Evolutionary conservation across 139 green algal genomes (phyloP), one percentile per base, ranked within the genome.

Genomic region (Chlamydomonas sp.): DNA sequence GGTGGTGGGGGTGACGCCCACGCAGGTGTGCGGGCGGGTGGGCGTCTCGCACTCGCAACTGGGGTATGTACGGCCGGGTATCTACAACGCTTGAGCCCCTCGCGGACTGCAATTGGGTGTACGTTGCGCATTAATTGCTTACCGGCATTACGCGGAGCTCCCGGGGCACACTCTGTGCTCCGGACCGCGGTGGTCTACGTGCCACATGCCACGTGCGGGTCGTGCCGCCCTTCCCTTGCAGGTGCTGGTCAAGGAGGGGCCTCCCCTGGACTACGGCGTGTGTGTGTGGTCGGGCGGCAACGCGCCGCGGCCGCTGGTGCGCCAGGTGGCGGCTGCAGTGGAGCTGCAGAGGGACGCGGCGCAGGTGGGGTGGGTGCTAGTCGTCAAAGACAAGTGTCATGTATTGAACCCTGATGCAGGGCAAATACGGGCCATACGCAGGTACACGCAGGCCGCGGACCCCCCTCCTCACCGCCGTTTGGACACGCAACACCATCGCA

Each of bases 271-370:
- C 12, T 95, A 93, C 64, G 93, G 94, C 78, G 73, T 96, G 75
- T 95, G 92, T 63, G 88, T 96, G 64, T 96, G 94, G 94, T 89
- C 67, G 57, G 91, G 92, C 59, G 93, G 93, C 90, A 92, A 92
- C 59, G 83, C 90, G 5, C 80, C 88, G 5, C 90, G 90, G 0
- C 90, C 88, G 8, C 71, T 93, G 84, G 88, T 91, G 72, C 31
- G 31, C 31, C 79, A 84, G 10, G 31, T 49, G 31, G 31, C 31
- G 31, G 31, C 31, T 49, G 31, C 31, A 49, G 31, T 49, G 31
- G 31, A 49, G 31, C 31, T 49, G 31, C 31, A 49, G 31, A 49
- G 31, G 31, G 31, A 49, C 31, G 31, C 31, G 31, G 31, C 31
- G 31, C 31, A 49, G 31, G 31, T 49, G 31, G 31, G 31, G 31